A percentile compares a stretch with the other conserved stretches of the same genome.
These are phyloP conservation scores for Petunia hybrid DNA, from an alignment of 305 asterid genomes.

Conservation along the genomic window DNA sequence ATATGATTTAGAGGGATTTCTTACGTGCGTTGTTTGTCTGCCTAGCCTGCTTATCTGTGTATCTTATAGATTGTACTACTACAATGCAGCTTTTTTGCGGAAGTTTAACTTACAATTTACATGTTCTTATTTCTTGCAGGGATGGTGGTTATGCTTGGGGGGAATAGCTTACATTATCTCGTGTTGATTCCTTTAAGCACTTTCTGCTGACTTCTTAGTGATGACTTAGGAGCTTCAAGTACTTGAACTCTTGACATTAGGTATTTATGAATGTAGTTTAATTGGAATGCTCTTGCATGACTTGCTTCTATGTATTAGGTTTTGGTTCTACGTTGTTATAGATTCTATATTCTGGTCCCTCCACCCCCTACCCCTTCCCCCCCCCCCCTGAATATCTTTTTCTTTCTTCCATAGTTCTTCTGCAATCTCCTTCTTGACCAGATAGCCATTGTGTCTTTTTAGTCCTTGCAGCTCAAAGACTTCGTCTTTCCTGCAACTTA, in stretches of 20 bases:
- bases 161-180: not conserved
- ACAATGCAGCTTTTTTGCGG: not conserved
- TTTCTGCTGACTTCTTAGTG: not conserved
- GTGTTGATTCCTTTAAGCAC: not conserved
- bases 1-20: not conserved
- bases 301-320: not conserved
- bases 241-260: not conserved
- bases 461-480: too few species aligned
- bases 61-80: not conserved
- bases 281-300: not conserved
- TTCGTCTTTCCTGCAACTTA: too few species aligned
- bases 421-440: too few species aligned
- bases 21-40: not conserved
- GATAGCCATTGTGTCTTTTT: too few species aligned
- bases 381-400: too few species aligned
- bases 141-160: not conserved
- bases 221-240: slow-evolving; percentile 3
- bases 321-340: not conserved
- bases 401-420: too few species aligned
- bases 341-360: too few species aligned
- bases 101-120: not conserved
- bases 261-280: slow-evolving; percentile 11
- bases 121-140: not conserved
- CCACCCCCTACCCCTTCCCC: too few species aligned
- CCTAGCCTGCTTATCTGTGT: slow-evolving; percentile 8